Conservation (phyloP, 1,284 basidiomycete genomes). For the Leccinum cinnamomeum region DNA sequence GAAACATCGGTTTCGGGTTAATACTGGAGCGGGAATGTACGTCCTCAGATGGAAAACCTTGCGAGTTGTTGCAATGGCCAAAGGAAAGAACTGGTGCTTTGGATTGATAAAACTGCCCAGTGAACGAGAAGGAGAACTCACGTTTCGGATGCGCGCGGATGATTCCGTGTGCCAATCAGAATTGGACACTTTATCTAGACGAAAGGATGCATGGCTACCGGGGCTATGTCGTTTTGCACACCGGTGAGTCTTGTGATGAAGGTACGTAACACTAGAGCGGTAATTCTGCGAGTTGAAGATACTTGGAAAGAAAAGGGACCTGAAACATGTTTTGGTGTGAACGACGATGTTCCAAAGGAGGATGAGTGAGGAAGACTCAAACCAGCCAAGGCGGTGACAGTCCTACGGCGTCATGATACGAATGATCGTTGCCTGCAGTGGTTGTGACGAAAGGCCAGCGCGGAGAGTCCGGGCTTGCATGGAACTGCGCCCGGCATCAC, state of each 20-base stretch:
- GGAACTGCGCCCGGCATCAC: neutral
- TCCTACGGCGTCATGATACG: neutral
- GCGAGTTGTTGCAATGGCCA: neutral
- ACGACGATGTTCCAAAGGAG: no score
- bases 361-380: no score
- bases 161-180: neutral
- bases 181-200: neutral
- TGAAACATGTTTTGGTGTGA: neutral
- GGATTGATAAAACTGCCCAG: neutral
- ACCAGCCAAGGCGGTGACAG: no score
- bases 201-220: neutral
- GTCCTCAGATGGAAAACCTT: neutral
- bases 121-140: neutral
- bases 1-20: neutral
- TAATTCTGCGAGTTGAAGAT: neutral
- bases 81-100: neutral
- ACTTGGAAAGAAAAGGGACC: neutral
- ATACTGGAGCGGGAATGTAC: neutral
- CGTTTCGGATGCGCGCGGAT: neutral
- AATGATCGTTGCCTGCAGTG: neutral
- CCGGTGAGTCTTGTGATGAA: neutral
- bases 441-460: neutral
- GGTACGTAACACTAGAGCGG: neutral
- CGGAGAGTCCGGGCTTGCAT: neutral
- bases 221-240: neutral